A percentile compares a stretch with the other conserved stretches of the same genome.
These are phyloP conservation scores for Debaryomyces sp. DNA, from an alignment of 1,139 yeast genomes.

Conservation along the genomic window DNA sequence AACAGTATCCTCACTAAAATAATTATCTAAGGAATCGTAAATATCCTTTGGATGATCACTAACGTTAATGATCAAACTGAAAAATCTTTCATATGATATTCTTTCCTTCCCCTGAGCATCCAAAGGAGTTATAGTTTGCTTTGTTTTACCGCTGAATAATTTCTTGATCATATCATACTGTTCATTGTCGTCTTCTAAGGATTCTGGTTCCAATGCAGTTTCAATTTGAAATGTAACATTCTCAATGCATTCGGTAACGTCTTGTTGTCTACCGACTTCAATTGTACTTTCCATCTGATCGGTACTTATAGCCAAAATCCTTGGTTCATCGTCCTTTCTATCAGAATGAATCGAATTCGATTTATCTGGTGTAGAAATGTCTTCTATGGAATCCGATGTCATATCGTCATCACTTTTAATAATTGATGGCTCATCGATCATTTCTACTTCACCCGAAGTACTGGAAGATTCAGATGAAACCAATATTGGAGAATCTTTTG, in stretches of 20 bases:
- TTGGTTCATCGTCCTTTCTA: conserved; percentile 10
- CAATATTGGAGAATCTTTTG: conserved; percentile 16
- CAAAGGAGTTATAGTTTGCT: conserved; percentile 45
- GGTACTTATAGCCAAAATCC: conserved; percentile 48
- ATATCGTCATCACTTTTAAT: conserved; percentile 3
- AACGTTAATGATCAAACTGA: conserved; percentile 79
- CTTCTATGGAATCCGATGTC: conserved; percentile 10
- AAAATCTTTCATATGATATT: conserved; percentile 73
- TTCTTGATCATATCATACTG: conserved; percentile 78
- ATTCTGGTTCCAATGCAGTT: conserved; percentile 77
- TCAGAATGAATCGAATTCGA: not conserved
- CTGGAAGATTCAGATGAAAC: not conserved
- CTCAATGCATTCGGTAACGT: conserved; percentile 95
- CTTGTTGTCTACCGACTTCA: conserved; percentile 91
- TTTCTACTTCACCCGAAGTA: conserved; percentile 14
- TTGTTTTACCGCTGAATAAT: conserved; percentile 72
- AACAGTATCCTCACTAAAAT: conserved; percentile 75
- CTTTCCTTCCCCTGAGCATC: conserved; percentile 55
- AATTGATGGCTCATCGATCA: conserved; percentile 9
- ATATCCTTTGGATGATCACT: conserved; percentile 87
- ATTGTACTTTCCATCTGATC: conserved; percentile 73
- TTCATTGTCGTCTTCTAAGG: conserved; percentile 73
- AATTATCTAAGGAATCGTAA: conserved; percentile 86
- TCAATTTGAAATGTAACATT: conserved; percentile 92
- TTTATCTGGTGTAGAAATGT: conserved; percentile 8